Base-by-base conservation (phyloP, 2,329 filamentous ascomycete species). In the Hypoxylon sp. region DNA sequence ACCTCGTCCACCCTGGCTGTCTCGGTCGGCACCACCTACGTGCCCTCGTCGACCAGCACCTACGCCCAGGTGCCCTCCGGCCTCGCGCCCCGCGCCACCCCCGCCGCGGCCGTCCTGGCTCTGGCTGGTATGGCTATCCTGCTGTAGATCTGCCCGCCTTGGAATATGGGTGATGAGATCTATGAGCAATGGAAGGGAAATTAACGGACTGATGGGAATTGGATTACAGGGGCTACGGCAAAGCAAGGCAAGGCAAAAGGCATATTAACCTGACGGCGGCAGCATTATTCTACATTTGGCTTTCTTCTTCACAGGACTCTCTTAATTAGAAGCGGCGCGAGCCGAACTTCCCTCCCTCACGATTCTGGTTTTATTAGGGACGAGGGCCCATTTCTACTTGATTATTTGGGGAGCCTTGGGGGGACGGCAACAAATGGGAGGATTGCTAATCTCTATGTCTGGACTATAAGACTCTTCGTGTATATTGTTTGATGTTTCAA, bases 121-220 rank as follows among this genome's bases (percentile, higher is more conserved):
- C 67, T 67, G 26, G 69, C 68, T 11, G 71, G 70, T 18, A 41
- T 72, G 18, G 67, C 63, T 11, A 62, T 58, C n/a, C 15, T 72
- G 40, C 55, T 72, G 21, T 72, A 63, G 53, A 29, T 15, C 27
- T 13, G 17, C 20, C 15, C 20, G 27, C 31, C 48, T 45, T 58
- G 42, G 45, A 61, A 55, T 15, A 53, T 10, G 26, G 33, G 37
- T 41, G 35, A 26, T 3, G 13, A 26, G 54, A 48, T 15, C 13
- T 37, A 27, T 17, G 8, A 18, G 35, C 11, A 23, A 40, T 6
- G 38, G 11, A 24, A 40, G 3, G 38, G 11, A 24, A 17, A 4
- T 41, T 21, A 24, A 41, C 20, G 38, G 17, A 41, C 20, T 41
- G 9, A 41, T 21, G 38, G 38, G 20, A 41, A 41, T 13, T 4